phyloP scores from a whole-genome alignment of 148 eudicot species.

The Chenopodium formosanum region DNA sequence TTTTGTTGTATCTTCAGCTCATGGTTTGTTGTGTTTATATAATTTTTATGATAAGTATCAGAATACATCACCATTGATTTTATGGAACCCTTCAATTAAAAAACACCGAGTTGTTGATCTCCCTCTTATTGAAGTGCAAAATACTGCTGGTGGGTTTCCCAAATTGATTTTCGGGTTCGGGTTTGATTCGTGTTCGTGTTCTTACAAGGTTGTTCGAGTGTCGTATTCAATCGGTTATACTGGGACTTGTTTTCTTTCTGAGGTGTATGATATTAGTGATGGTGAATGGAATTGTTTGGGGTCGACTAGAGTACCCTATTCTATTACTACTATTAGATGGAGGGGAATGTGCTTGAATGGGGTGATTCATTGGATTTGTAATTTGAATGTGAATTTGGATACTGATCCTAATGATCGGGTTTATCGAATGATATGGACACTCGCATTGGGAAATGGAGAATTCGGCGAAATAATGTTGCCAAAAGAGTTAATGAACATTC shows the following conservation, averaged over 20 bases:
- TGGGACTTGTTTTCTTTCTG: background rate
- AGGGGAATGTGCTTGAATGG: conserved; percentile 21
- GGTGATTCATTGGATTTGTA: conserved; percentile 23
- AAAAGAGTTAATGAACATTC: background rate
- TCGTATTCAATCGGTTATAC: conserved; percentile 6
- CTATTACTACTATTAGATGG: conserved; percentile 14
- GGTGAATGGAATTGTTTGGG: conserved; percentile 5
- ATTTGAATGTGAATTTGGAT: background rate
- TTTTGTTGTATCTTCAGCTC: conserved; percentile 13
- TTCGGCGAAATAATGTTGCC: conserved; percentile 14
- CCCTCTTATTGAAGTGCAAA: background rate
- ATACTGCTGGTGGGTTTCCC: conserved; percentile 16
- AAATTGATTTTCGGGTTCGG: conserved; percentile 21
- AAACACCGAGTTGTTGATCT: background rate
- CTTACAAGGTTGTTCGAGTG: conserved; percentile 3
- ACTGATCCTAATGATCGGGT: background rate
- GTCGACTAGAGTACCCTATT: background rate
- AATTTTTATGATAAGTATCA: conserved; percentile 9
- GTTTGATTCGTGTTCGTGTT: conserved; percentile 6
- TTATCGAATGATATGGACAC: conserved; percentile 13
- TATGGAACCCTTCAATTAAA: conserved; percentile 22
- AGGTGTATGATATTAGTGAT: conserved; percentile 2
- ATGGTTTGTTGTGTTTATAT: conserved; percentile 20
- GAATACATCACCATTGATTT: background rate
- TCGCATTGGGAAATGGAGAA: background rate